Base-by-base conservation (phyloP, 768 basidiomycete genomes). In the Lactarius evosmus region DNA sequence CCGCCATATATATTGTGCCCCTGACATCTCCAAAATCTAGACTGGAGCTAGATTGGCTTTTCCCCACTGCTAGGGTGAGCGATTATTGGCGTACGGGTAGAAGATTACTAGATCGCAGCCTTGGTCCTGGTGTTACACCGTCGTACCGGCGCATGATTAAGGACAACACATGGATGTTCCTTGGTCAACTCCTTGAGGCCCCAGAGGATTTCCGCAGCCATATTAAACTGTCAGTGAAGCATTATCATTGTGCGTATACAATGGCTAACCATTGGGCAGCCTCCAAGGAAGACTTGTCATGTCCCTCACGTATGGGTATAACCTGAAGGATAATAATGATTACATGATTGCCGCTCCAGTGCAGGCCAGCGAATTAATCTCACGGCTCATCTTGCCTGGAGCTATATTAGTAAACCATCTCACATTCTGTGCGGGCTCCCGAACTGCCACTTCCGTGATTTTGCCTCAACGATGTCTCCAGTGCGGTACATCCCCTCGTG, bases 101-200 rank as follows among this genome's bases (percentile, higher is more conserved):
- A 33, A 53, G 46, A 25, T 8, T 56, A 11, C 19, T 62, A 16
- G 61, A 62, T 38, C 51, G 55, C n/a, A 56, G 61, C 34, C 61
- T 62, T 17, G 17, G 55, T 3, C 46, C 61, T 14, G 34, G 61
- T 40, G 44, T 27, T 2, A 38, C 34, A 5, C 9, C 7, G 3
- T 62, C 46, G 46, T 41, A 62, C 33, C 51, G 36, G 2, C 61
- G 32, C 22, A 29, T 62, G 46, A 50, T 50, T 2, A 44, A 62
- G 27, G 61, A 50, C 38, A 49, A 56, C 8, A 50, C 54, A 4
- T 27, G 16, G 12, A 2, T 1, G 0, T 56, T 62, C 19, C 61
- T 62, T n/a, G 44, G 36, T 4, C 19, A 34, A 12, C 46, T 62
- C 3, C 61, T 50, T 17, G 44, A 27, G 1, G 50, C 25, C 7